Conservation (phyloP, 371 early-diverging fungal genomes). For the Umbelopsis sp. region DNA sequence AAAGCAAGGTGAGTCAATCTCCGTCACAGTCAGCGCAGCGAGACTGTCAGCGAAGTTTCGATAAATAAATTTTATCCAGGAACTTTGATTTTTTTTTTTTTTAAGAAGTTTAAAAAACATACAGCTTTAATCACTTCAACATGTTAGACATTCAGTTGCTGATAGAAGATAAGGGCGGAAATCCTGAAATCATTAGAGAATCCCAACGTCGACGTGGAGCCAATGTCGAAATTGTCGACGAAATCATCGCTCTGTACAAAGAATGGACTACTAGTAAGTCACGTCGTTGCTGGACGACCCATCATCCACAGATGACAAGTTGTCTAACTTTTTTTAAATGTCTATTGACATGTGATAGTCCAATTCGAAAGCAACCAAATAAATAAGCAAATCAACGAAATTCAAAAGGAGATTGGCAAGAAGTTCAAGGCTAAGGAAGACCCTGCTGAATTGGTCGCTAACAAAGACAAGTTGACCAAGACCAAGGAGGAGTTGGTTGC, state of each 20-base stretch:
- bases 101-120: neutral
- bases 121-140: slow-evolving; percentile 13
- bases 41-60: neutral
- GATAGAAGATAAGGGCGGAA: slow-evolving; percentile 92
- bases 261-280: slow-evolving; percentile 87
- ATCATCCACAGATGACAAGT: neutral
- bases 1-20: slow-evolving; percentile 10
- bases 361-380: slow-evolving; percentile 87
- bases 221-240: slow-evolving; percentile 86
- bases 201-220: slow-evolving; percentile 93
- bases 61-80: neutral
- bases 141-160: slow-evolving; percentile 92
- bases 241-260: slow-evolving; percentile 89
- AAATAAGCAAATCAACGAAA: slow-evolving; percentile 89
- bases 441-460: slow-evolving; percentile 72
- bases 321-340: neutral
- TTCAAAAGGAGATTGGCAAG: slow-evolving; percentile 90
- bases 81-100: neutral
- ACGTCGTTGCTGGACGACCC: slow-evolving; percentile 6
- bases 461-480: slow-evolving; percentile 75
- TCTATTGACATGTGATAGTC: slow-evolving; percentile 40
- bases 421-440: slow-evolving; percentile 94
- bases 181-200: slow-evolving; percentile 91
- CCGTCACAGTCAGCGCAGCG: neutral
- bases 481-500: slow-evolving; percentile 73